Percentiles rank a stretch among this genome's conserved stretches.
phyloP scores from a whole-genome alignment of 352 stramenopile genomes.

The Phytophthora tentaculata region DNA sequence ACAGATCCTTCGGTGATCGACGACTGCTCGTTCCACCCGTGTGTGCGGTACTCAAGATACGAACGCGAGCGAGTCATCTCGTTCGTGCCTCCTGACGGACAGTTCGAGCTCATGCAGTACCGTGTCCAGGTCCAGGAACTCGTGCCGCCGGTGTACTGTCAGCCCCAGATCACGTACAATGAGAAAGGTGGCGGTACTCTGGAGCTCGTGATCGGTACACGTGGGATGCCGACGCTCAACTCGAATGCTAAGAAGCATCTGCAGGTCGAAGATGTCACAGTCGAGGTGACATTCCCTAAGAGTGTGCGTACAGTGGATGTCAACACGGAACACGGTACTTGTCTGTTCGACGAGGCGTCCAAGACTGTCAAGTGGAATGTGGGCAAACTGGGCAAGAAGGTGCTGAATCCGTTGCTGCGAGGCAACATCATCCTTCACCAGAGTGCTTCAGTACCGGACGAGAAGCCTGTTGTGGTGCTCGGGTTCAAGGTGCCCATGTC shows the following conservation, averaged over 20 bases:
- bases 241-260: conserved; percentile 84
- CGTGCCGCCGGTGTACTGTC: conserved; percentile 89
- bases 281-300: conserved; percentile 97
- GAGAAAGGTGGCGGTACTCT: conserved; percentile 72
- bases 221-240: conserved; percentile 78
- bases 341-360: conserved; percentile 95
- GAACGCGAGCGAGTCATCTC: conserved; percentile 96
- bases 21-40: conserved; percentile 98
- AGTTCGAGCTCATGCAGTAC: conserved; percentile 95
- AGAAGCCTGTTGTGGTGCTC: conserved; percentile 95
- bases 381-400: conserved; percentile 94
- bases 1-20: conserved; percentile 96
- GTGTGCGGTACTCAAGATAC: conserved; percentile 96
- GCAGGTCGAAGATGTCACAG: conserved; percentile 91
- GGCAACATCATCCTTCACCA: conserved; percentile 93
- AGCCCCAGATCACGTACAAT: conserved; percentile 87
- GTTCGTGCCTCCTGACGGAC: conserved; percentile 98
- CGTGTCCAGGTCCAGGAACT: conserved; percentile 85
- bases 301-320: conserved; percentile 95
- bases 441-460: conserved; percentile 79
- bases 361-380: conserved; percentile 96
- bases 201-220: conserved; percentile 76
- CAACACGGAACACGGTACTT: conserved; percentile 91
- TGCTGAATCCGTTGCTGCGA: conserved; percentile 84
- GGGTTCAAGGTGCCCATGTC: conserved; percentile 97